phyloP scores from a whole-genome alignment of 768 basidiomycete species.

The Macrocybe gigantea region DNA sequence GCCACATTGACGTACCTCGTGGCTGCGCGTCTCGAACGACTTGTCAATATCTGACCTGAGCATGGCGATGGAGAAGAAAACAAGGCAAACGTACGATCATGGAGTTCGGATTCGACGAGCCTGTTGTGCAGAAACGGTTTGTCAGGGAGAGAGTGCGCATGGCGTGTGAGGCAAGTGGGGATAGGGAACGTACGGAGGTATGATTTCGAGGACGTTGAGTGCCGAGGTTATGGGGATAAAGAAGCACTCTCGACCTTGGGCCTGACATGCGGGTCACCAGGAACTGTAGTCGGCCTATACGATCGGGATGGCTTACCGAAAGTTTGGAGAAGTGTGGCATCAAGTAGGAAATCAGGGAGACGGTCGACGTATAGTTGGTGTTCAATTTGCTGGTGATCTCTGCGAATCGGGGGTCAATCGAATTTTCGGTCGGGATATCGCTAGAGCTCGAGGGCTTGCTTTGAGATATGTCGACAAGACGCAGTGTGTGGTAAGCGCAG shows the following conservation, averaged over 20 bases:
- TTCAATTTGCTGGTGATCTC: constrained; percentile 41
- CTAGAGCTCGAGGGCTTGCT: constrained; percentile 37
- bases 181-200: constrained; percentile 43
- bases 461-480: constrained; percentile 20
- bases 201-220: constrained; percentile 49
- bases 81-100: constrained; percentile 37
- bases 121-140: constrained; percentile 16
- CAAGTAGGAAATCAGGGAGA: constrained; percentile 42
- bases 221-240: constrained; percentile 48
- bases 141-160: neutral
- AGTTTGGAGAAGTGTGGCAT: constrained; percentile 50
- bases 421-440: neutral
- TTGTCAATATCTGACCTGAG: constrained; percentile 70
- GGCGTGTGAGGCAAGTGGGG: neutral
- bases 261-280: constrained; percentile 18
- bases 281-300: neutral
- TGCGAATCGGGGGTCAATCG: constrained; percentile 13
- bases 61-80: no score
- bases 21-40: constrained; percentile 78
- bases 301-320: constrained; percentile 27
- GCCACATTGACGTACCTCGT: constrained; percentile 93
- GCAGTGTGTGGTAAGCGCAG: neutral
- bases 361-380: constrained; percentile 47
- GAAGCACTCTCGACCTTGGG: constrained; percentile 38
- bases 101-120: constrained; percentile 55